These are phyloP conservation scores for Vicia sativa DNA, from an alignment of 306 rosid genomes.

Conservation along the genomic window DNA sequence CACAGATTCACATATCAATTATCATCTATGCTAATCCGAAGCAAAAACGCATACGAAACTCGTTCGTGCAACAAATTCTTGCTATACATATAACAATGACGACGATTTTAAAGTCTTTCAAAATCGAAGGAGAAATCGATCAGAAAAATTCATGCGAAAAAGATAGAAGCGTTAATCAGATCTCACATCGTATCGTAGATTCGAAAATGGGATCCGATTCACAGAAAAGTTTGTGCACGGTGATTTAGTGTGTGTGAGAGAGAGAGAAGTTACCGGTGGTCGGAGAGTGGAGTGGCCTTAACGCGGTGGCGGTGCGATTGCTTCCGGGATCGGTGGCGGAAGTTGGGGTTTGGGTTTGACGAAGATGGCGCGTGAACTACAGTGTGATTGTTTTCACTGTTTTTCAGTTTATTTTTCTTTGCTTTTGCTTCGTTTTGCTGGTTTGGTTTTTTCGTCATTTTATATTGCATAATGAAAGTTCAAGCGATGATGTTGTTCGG, in stretches of 20 bases:
- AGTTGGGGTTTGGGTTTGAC: background rate
- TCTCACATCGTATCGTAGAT: conserved; percentile 25
- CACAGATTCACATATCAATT: background rate
- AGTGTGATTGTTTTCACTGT: conserved; percentile 29
- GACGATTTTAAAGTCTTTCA: background rate
- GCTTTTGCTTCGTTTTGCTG: background rate
- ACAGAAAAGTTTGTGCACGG: background rate
- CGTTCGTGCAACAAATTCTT: background rate
- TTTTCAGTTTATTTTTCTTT: conserved; percentile 25
- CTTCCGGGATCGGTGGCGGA: conserved; percentile 13
- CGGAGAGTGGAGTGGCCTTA: background rate
- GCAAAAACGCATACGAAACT: background rate
- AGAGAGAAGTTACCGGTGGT: conserved; percentile 30
- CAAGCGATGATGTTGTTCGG: conserved; percentile 17
- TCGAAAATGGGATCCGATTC: conserved; percentile 28
- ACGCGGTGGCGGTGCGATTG: background rate
- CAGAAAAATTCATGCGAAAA: background rate
- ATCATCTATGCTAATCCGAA: background rate
- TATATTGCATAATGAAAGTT: background rate
- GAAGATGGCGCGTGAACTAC: conserved; percentile 11
- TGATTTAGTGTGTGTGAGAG: background rate
- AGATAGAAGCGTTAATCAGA: background rate
- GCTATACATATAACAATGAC: background rate
- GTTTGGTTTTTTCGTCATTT: background rate
- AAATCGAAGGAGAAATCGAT: conserved; percentile 12